phyloP scores from a whole-genome alignment of 768 basidiomycete species.

The Galerina sulciceps region DNA sequence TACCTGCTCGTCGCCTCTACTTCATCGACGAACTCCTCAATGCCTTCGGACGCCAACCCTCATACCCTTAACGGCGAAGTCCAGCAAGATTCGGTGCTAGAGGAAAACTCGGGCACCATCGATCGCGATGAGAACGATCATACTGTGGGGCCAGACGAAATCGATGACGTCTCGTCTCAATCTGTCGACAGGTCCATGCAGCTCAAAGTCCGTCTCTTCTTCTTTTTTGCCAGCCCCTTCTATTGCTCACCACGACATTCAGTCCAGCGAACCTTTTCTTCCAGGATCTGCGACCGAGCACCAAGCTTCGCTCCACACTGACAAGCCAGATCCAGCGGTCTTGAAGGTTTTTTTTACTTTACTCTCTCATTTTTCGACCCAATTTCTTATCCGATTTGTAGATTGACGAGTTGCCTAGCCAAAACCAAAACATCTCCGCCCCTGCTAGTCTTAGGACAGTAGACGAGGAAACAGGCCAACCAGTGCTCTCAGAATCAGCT shows the following conservation, averaged over 20 bases:
- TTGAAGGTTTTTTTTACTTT: neutral
- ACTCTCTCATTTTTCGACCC: neutral
- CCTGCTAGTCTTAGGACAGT: neutral
- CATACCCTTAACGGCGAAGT: no score
- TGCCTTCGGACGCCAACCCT: no score
- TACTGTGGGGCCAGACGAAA: slow-evolving; percentile 15
- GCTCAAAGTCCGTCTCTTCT: neutral
- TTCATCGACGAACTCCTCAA: no score
- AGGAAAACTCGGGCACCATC: no score
- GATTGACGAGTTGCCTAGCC: neutral
- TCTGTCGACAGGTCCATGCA: neutral
- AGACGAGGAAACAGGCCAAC: neutral
- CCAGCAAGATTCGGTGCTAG: no score
- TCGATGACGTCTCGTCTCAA: neutral
- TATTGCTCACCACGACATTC: neutral
- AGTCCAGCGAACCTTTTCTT: neutral
- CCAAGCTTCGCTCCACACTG: neutral
- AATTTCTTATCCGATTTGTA: no score
- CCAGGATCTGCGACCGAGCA: neutral
- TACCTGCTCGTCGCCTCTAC: no score
- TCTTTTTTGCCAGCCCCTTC: neutral
- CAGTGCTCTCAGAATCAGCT: neutral
- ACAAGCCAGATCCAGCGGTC: neutral
- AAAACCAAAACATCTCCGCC: neutral
- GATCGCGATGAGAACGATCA: neutral